Percentiles rank a stretch among this genome's conserved stretches.
phyloP scores from a whole-genome alignment of 202 grass and related monocot species.

The Schoenoplectus triqueter region DNA sequence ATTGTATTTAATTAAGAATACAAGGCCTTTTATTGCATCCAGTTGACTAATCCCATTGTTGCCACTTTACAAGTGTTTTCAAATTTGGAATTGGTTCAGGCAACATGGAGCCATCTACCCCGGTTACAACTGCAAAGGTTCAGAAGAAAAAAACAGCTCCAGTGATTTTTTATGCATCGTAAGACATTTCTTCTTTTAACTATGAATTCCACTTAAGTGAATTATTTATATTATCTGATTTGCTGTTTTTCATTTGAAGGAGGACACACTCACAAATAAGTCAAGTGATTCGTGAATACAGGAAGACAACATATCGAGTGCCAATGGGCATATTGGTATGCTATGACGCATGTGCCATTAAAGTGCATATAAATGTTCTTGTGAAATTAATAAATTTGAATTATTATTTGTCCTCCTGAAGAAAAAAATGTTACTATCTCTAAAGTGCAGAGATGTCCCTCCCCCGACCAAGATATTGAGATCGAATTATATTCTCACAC shows the following conservation, averaged over 20 bases:
- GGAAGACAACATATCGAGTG: constrained; percentile 86
- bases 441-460: not conserved
- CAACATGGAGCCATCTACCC: constrained; percentile 45
- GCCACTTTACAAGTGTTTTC: not conserved
- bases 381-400: not conserved
- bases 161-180: constrained; percentile 88
- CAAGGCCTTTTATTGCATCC: not conserved
- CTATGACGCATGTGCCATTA: not conserved
- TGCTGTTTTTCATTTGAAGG: constrained; percentile 53
- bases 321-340: constrained; percentile 86
- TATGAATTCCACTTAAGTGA: constrained; percentile 47
- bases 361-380: constrained; percentile 12
- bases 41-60: not conserved
- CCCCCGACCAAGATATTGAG: not conserved
- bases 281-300: constrained; percentile 91
- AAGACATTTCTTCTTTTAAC: constrained; percentile 38
- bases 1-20: not conserved
- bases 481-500: not conserved
- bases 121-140: constrained; percentile 36
- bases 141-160: constrained; percentile 62
- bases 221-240: constrained; percentile 39
- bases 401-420: not conserved
- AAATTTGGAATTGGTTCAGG: constrained; percentile 44
- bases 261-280: constrained; percentile 96
- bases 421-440: not conserved